Evolutionary conservation across 768 basidiomycete genomes (phyloP), one percentile per base, ranked within the genome.

Genomic region (Amanita inopinata): DNA sequence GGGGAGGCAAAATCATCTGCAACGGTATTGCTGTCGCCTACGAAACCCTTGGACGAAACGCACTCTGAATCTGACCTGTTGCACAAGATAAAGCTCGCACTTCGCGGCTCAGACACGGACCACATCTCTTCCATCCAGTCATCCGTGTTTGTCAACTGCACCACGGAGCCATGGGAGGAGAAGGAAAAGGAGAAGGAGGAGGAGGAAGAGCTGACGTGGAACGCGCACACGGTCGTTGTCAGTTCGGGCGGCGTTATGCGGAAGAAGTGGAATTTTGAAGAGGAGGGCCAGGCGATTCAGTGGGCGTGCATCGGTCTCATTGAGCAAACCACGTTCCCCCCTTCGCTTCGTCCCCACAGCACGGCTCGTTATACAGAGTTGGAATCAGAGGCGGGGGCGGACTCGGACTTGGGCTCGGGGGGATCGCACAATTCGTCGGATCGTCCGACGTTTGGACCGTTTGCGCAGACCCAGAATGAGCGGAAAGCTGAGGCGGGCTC

Each of bases 271-370:
- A 73, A 70, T 40, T 84, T 89, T 53, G 57, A 64, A n/a, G 66
- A 75, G 31, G 84, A 86, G 53, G 72, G 68, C 4, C 80, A 90
- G 53, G 68, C 71, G 1, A 74, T 91, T 24, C 86, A 86, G 51
- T 85, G 73, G 63, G 87, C 83, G 4, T 88, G 86, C 54, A 65
- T 83, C n/a, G 88, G 81, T 3, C 73, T 71, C 57, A 67, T 90
- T 27, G 76, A 81, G 51, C 77, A 80, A 51, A 56, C 59, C 35
- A 54, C 54, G 5, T 52, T 58, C 5, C 51, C 57, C 2, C 49
- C 53, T 19, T 46, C 55, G 5, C 43, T 52, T 17, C 50, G 56
- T 10, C 52, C 61, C n/a, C 57, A 59, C 22, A 55, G 50, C 4
- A 42, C 61, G 8, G 51, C 61, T 0, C 59, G 60, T 41, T 56